phyloP scores from a whole-genome alignment of 495 filamentous ascomycete species.

The Patellaria atrata region DNA sequence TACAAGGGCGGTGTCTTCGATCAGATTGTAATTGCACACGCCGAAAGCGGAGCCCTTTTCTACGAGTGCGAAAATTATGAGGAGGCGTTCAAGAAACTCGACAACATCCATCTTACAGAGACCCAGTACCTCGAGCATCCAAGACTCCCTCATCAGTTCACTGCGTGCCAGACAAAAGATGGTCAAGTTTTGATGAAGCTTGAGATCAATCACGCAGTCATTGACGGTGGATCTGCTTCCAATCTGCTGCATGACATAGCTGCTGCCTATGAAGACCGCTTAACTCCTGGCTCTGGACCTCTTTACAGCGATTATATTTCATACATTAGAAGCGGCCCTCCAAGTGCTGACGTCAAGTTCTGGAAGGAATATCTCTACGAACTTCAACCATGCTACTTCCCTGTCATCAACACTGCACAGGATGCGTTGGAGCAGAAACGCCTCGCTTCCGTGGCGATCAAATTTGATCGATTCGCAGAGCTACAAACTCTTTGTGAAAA shows the following conservation, averaged over 20 bases:
- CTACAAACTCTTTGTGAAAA: conserved; percentile 10
- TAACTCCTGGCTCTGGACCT: conserved; percentile 27
- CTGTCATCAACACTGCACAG: conserved; percentile 19
- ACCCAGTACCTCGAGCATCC: conserved; percentile 26
- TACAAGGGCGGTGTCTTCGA: conserved; percentile 38
- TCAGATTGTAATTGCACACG: conserved; percentile 36
- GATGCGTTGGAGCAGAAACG: conserved; percentile 10
- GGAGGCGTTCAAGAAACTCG: conserved; percentile 24
- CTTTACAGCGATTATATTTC: conserved; percentile 41
- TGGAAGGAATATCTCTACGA: conserved; percentile 38
- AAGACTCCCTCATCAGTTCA: conserved; percentile 36
- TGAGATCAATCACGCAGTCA: conserved; percentile 42
- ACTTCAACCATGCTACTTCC: conserved; percentile 39
- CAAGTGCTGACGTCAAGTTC: conserved; percentile 33
- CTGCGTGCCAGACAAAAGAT: conserved; percentile 29
- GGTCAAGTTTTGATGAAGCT: conserved; percentile 34
- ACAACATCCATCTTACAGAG: conserved; percentile 26
- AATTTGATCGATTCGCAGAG: conserved; percentile 11
- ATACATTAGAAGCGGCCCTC: conserved; percentile 30
- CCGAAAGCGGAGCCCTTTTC: conserved; percentile 26
- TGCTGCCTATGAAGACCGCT: conserved; percentile 32
- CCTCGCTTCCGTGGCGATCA: conserved; percentile 8
- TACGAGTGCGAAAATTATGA: conserved; percentile 31
- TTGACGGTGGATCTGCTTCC: conserved; percentile 37
- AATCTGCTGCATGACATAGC: conserved; percentile 35